These are phyloP conservation scores for Lenzites betulinus DNA, from an alignment of 768 basidiomycete genomes.

Conservation along the genomic window DNA sequence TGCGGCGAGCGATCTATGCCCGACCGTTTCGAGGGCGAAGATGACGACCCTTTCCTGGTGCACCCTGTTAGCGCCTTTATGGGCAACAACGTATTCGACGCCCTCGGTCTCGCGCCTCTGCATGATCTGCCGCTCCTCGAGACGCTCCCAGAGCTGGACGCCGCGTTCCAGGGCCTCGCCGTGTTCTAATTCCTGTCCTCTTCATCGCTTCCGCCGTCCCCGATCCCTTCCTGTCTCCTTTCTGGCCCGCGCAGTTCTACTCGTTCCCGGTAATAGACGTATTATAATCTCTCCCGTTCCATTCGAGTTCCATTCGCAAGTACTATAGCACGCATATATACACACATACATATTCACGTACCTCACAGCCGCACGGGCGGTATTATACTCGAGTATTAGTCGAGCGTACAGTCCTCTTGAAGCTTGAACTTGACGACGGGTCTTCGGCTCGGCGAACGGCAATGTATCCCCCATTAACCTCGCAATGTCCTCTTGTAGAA, in stretches of 20 bases:
- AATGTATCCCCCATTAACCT: not conserved
- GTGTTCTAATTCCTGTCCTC: not conserved
- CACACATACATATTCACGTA: too few relatives aligned
- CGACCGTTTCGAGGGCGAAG: too few relatives aligned
- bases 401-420: too few relatives aligned
- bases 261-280: not conserved
- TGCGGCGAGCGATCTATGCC: not conserved
- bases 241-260: not conserved
- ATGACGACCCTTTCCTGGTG: not conserved
- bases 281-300: too few relatives aligned
- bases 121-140: not conserved
- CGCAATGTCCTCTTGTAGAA: not conserved
- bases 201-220: too few relatives aligned
- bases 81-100: not conserved
- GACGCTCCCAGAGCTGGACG: conserved; percentile 7
- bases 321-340: too few relatives aligned
- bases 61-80: not conserved
- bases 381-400: too few relatives aligned
- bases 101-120: conserved; percentile 4
- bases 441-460: too few relatives aligned
- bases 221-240: too few relatives aligned
- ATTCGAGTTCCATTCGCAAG: too few relatives aligned
- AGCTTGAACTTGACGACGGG: too few relatives aligned
- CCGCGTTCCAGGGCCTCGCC: conserved; percentile 1
- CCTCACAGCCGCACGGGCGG: too few relatives aligned